A percentile compares a stretch with the other conserved stretches of the same genome.
phyloP scores from a whole-genome alignment of 352 stramenopile genomes.

The Phytophthora aleatoria region DNA sequence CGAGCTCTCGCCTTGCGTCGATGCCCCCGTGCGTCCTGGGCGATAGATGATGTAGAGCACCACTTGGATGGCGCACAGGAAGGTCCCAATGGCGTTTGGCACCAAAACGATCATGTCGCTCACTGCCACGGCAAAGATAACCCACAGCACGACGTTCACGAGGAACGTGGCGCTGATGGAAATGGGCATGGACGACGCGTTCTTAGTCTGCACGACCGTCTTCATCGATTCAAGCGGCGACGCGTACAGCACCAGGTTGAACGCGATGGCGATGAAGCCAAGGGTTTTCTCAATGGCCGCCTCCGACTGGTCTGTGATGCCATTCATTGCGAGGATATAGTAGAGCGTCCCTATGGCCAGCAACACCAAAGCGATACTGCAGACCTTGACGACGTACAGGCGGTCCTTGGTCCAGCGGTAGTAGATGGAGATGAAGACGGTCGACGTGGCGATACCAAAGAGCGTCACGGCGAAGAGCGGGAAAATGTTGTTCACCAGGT shows the following conservation, averaged over 20 bases:
- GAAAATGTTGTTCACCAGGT: constrained; percentile 41
- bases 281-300: constrained; percentile 35
- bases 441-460: constrained; percentile 26
- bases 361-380: constrained; percentile 11
- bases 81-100: constrained; percentile 37
- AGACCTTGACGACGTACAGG: constrained; percentile 29
- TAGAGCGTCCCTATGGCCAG: constrained; percentile 38
- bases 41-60: constrained; percentile 49
- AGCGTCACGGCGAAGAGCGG: constrained; percentile 33
- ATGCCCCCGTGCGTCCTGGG: constrained; percentile 4
- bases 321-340: constrained; percentile 34
- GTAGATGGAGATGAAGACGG: constrained; percentile 37
- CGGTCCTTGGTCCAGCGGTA: constrained; percentile 38
- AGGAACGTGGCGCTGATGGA: constrained; percentile 43
- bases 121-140: constrained; percentile 44
- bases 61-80: constrained; percentile 46
- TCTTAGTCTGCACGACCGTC: constrained; percentile 45
- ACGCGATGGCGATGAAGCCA: constrained; percentile 45
- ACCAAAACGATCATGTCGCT: constrained; percentile 45
- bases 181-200: constrained; percentile 50
- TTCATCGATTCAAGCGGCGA: constrained; percentile 52
- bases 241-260: constrained; percentile 49
- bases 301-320: constrained; percentile 31
- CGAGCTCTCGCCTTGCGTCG: background rate
- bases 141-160: constrained; percentile 51